phyloP scores from a whole-genome alignment of 1,284 basidiomycete species.

The Boletus hoseneyae region DNA sequence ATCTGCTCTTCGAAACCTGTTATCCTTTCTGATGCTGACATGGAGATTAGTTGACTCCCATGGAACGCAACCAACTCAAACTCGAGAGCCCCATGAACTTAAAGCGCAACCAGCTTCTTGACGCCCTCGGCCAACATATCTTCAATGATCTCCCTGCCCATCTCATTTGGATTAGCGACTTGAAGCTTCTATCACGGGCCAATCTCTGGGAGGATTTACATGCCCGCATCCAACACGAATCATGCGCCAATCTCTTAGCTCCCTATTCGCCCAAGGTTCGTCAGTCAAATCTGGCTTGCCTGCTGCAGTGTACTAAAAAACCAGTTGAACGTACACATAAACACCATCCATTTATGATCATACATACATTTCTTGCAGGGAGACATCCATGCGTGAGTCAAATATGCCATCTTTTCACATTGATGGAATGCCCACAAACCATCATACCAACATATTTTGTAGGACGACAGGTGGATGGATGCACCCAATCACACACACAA shows the following conservation, averaged over 20 bases:
- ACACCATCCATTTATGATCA: too few species aligned
- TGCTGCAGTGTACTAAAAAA: too few species aligned
- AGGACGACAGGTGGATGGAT: conserved; percentile 1
- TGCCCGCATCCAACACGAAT: conserved; percentile 1
- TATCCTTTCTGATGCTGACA: too few species aligned
- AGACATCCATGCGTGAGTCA: conserved; percentile 1
- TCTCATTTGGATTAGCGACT: conserved; percentile 13
- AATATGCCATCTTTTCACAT: conserved; percentile 18
- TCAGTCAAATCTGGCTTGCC: background rate
- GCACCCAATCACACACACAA: background rate
- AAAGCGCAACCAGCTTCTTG: conserved; percentile 11
- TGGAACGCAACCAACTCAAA: too few species aligned
- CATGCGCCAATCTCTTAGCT: conserved; percentile 2
- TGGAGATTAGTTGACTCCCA: too few species aligned
- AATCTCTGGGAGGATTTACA: conserved; percentile 13
- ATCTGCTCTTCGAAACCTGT: too few species aligned
- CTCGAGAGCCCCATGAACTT: background rate
- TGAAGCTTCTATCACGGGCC: conserved; percentile 14
- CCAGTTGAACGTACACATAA: too few species aligned
- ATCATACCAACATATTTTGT: conserved; percentile 9
- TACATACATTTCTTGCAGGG: conserved; percentile 1
- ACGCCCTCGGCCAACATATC: conserved; percentile 12
- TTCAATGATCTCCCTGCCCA: conserved; percentile 19
- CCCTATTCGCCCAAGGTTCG: conserved; percentile 10
- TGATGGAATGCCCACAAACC: conserved; percentile 17